Base-by-base conservation (phyloP, 2,329 filamentous ascomycete genomes). In the Botrytis fragariae region DNA sequence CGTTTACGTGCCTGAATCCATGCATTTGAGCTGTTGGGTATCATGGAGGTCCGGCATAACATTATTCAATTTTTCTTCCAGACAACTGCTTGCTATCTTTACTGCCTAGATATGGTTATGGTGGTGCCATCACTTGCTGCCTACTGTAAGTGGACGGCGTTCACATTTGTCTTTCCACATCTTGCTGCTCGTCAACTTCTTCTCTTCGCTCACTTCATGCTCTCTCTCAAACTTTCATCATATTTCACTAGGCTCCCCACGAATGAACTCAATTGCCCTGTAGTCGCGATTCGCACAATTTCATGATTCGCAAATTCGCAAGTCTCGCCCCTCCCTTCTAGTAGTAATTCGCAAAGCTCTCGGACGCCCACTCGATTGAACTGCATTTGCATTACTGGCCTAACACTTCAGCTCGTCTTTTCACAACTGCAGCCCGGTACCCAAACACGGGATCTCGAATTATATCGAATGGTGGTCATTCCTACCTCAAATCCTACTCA, bases 391-490 rank as follows among this genome's bases (percentile, higher is more conserved):
- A 57, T 59, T 51, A 71, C 64, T 71, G 69, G 59, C 59, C 45
- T 64, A 18, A n/a, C 12, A 10, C 42, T 48, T 71, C 57, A 45
- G 57, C 69, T 71, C 69, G n/a, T 12, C 42, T 39, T 48, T 63
- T 63, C 69, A 71, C 64, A 51, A 45, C 20, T 63, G 57, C 69
- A 64, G 35, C 69, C 42, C 57, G 39, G 29, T 51, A 51, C 37
- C 59, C 60, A 62, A 51, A 71, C 59, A 32, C 69, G 69, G 69
- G 42, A 71, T 61, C 68, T 45, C 29, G 29, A 62, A 61, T 29
- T 39, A 29, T 39, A 62, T 62, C 39, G 20, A 32, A 62, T 42
- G 42, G 39, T 51, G 39, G 42, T 9, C 54, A 71, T 32, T 57
- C 59, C 69, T 51, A 54, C 59, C 42, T 45, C 25, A 22, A 32